A percentile compares a stretch with the other conserved stretches of the same genome.
These are phyloP conservation scores for Rhizopogon vulgaris DNA, from an alignment of 768 basidiomycete species.

Conservation along the genomic window DNA sequence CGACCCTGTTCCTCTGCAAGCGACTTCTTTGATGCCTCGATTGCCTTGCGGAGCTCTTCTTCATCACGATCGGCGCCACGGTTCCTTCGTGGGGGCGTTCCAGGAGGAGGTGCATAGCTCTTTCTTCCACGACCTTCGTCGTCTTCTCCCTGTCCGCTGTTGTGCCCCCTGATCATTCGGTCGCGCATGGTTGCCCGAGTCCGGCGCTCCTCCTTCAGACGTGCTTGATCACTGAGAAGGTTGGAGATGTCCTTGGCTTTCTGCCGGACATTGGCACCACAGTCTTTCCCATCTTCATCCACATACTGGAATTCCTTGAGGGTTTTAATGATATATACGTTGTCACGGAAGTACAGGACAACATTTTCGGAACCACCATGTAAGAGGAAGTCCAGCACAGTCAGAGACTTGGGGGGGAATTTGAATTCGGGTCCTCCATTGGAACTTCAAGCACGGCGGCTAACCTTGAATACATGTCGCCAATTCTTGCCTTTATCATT, in stretches of 20 bases:
- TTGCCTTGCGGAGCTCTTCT: slow-evolving; percentile 77
- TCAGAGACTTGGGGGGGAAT: slow-evolving; percentile 55
- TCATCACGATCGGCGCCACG: slow-evolving; percentile 47
- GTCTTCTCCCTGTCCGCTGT: slow-evolving; percentile 23
- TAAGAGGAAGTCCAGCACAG: slow-evolving; percentile 90
- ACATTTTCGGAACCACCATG: slow-evolving; percentile 98
- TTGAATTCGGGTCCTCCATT: neutral
- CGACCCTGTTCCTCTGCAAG: slow-evolving; percentile 62
- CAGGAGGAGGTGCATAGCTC: neutral
- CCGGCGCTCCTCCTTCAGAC: slow-evolving; percentile 82
- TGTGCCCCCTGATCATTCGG: slow-evolving; percentile 72
- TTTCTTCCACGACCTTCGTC: slow-evolving; percentile 20
- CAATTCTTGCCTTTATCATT: slow-evolving; percentile 99
- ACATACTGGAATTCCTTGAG: slow-evolving; percentile 97
- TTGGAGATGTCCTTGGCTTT: slow-evolving; percentile 98
- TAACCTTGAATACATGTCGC: slow-evolving; percentile 97
- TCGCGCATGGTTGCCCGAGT: slow-evolving; percentile 88
- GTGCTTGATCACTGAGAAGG: slow-evolving; percentile 76
- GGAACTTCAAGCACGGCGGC: slow-evolving; percentile 8
- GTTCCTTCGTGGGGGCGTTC: slow-evolving; percentile 11
- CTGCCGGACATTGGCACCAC: slow-evolving; percentile 92
- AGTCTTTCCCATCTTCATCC: slow-evolving; percentile 93
- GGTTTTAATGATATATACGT: slow-evolving; percentile 96
- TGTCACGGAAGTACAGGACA: slow-evolving; percentile 96
- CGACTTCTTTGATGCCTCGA: slow-evolving; percentile 82